Conservation (phyloP, 208 protist species). For the Porcisia hertigi region DNA sequence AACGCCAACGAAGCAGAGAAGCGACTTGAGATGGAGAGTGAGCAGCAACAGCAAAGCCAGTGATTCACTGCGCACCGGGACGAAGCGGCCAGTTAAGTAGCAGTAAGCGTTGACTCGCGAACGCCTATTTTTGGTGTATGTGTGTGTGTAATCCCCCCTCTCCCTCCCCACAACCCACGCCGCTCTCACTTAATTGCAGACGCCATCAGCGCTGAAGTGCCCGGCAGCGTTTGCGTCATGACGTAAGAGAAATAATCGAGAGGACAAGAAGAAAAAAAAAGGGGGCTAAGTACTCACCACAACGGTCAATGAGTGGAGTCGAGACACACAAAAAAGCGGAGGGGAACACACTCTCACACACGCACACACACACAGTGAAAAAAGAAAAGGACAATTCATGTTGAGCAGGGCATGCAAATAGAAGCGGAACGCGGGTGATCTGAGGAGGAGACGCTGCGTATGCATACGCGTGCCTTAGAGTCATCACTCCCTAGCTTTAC, state of each 20-base stretch:
- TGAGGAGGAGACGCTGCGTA: not conserved
- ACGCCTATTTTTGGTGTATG: not conserved
- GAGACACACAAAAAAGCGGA: no score
- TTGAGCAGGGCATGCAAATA: not conserved
- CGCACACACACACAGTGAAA: no score
- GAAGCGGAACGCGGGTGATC: not conserved
- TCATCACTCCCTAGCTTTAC: not conserved
- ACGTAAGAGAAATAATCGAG: not conserved
- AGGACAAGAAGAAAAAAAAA: no score
- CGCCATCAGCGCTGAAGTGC: not conserved
- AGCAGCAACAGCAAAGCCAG: not conserved
- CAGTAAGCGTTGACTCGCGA: no score
- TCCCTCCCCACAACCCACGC: not conserved
- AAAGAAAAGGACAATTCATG: no score
- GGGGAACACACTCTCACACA: no score
- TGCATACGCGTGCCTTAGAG: not conserved
- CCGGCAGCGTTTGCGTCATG: not conserved
- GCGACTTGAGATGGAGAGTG: not conserved
- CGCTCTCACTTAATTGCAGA: not conserved
- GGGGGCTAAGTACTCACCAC: no score
- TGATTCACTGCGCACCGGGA: not conserved
- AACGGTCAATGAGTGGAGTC: no score
- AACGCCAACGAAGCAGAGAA: conserved; percentile 32
- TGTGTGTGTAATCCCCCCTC: not conserved
- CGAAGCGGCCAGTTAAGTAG: not conserved